Evolutionary conservation across 495 filamentous ascomycete species (phyloP).

Genomic region (Glutinoglossum americanum): DNA sequence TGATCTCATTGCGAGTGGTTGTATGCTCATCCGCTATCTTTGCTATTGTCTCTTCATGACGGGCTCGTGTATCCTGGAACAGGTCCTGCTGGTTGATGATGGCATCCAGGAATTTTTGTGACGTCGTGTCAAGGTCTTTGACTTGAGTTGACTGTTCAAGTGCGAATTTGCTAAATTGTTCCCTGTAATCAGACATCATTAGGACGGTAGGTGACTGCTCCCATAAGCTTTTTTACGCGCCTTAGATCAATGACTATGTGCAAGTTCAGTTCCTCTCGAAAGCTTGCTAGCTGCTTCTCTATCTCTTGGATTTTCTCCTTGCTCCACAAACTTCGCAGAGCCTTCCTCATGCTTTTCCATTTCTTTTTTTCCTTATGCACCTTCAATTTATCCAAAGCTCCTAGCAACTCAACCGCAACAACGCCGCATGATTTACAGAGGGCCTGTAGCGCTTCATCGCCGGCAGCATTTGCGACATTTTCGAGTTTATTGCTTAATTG

Average conservation of each 20-base stretch:
- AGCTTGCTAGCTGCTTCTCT: slow-evolving; percentile 1
- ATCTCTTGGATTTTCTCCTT: slow-evolving; percentile 4
- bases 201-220: no score
- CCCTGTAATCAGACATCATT: no score
- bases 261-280: background rate
- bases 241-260: background rate
- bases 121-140: no score
- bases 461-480: background rate
- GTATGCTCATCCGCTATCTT: no score
- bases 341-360: slow-evolving; percentile 8
- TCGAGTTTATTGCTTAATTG: slow-evolving; percentile 3
- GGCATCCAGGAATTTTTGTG: no score
- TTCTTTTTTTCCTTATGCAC: background rate
- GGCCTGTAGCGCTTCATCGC: background rate
- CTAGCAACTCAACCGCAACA: background rate
- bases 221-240: background rate
- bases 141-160: no score
- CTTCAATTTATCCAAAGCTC: slow-evolving; percentile 5
- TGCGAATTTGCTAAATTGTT: no score
- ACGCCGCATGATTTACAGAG: background rate
- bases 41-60: no score
- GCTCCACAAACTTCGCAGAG: slow-evolving; percentile 6
- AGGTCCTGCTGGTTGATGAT: no score
- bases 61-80: no score
- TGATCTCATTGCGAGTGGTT: no score